A percentile compares a stretch with the other conserved stretches of the same genome.
Evolutionary conservation across 129 eudicot genomes (phyloP).

Genomic region (Rutidosis leptorrhynchoides): DNA sequence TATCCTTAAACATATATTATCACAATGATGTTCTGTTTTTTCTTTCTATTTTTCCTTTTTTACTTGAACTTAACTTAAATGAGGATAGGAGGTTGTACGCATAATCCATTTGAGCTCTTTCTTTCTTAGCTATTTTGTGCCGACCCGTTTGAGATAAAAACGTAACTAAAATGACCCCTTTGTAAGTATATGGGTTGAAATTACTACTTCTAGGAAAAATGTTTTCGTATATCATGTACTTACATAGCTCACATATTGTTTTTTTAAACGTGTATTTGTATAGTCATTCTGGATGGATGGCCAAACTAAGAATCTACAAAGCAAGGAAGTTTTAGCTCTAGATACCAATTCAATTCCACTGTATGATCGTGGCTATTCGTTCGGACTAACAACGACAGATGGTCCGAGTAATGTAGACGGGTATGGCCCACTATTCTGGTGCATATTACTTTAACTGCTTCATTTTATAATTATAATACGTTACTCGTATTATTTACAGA

Average conservation of each 20-base stretch:
- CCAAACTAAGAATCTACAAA: slow-evolving; percentile 44
- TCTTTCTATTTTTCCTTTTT: too few relatives aligned
- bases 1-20: not conserved
- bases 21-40: not conserved
- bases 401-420: slow-evolving; percentile 52
- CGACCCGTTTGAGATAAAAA: not conserved
- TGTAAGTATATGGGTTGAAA: not conserved
- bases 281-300: slow-evolving; percentile 84
- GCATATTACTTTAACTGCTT: slow-evolving; percentile 3
- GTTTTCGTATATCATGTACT: not conserved
- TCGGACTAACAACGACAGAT: slow-evolving; percentile 53
- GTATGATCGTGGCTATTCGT: slow-evolving; percentile 83
- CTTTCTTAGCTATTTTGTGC: not conserved
- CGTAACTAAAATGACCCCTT: not conserved
- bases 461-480: not conserved
- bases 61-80: not conserved
- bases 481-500: not conserved
- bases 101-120: not conserved
- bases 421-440: slow-evolving; percentile 36
- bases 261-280: slow-evolving; percentile 17
- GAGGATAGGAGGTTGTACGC: not conserved
- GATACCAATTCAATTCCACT: slow-evolving; percentile 78
- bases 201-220: not conserved
- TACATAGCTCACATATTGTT: not conserved
- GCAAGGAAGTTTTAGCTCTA: slow-evolving; percentile 42